phyloP scores from a whole-genome alignment of 2,329 filamentous ascomycete species.

The Microsporum canis region DNA sequence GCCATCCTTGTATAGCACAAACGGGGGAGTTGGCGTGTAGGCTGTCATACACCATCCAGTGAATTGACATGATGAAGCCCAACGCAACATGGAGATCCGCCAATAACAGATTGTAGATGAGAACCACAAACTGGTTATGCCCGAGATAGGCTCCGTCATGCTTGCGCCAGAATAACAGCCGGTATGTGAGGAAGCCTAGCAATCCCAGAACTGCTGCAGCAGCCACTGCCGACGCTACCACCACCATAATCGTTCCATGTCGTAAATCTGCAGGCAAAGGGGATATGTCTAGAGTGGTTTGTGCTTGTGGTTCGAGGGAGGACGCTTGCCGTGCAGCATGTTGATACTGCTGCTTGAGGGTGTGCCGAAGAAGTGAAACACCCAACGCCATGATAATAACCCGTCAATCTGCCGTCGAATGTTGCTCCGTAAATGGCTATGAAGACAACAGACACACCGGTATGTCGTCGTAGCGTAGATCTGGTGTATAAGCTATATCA shows the following conservation, averaged over 20 bases:
- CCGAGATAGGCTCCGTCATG: conserved; percentile 40
- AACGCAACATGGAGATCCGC: conserved; percentile 44
- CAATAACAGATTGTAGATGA: conserved; percentile 44
- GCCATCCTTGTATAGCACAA: conserved; percentile 42
- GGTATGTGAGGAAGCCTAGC: conserved; percentile 40
- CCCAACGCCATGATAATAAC: conserved; percentile 3
- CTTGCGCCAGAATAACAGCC: conserved; percentile 41
- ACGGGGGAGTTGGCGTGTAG: conserved; percentile 35
- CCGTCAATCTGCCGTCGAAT: neutral
- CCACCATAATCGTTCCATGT: conserved; percentile 38
- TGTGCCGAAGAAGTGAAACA: neutral
- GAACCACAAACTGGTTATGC: conserved; percentile 45
- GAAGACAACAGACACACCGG: neutral
- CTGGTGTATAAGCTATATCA: neutral
- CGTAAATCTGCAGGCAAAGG: conserved; percentile 26
- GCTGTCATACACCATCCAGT: conserved; percentile 36
- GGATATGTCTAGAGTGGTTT: conserved; percentile 19
- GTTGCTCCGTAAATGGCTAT: neutral
- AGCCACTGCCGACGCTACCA: conserved; percentile 38
- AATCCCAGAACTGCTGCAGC: conserved; percentile 35
- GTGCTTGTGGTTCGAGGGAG: neutral
- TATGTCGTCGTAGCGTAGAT: neutral
- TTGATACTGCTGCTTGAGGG: neutral
- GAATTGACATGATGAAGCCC: conserved; percentile 39
- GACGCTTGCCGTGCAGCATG: neutral